These are phyloP conservation scores for Suillus cothurnatus DNA, from an alignment of 768 basidiomycete species.

Conservation along the genomic window DNA sequence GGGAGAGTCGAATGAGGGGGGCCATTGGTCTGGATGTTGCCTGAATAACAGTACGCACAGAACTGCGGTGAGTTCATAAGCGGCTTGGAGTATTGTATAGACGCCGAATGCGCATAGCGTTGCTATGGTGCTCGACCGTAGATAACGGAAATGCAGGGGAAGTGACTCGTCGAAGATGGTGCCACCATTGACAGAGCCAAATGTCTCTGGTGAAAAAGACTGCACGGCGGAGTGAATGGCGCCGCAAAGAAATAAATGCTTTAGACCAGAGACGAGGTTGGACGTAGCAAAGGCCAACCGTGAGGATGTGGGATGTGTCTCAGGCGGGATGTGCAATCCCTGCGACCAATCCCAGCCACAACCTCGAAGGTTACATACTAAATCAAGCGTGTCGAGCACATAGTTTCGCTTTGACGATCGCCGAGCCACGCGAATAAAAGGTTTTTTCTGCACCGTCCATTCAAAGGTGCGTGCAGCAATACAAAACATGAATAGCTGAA, in stretches of 20 bases:
- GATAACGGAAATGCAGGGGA: slow-evolving; percentile 25
- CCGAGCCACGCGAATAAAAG: slow-evolving; percentile 14
- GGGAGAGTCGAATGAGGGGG: slow-evolving; percentile 35
- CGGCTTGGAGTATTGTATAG: slow-evolving; percentile 45
- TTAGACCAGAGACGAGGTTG: slow-evolving; percentile 36
- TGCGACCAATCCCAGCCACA: slow-evolving; percentile 63
- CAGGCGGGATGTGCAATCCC: slow-evolving; percentile 28
- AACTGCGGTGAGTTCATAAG: slow-evolving; percentile 27
- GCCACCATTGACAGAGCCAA: slow-evolving; percentile 25
- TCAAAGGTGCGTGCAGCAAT: slow-evolving; percentile 18
- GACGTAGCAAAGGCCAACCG: slow-evolving; percentile 38
- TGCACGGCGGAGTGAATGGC: slow-evolving; percentile 48
- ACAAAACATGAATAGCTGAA: slow-evolving; percentile 17
- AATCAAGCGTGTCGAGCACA: slow-evolving; percentile 47
- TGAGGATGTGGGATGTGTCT: slow-evolving; percentile 43
- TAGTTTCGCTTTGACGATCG: background rate
- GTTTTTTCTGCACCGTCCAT: slow-evolving; percentile 18
- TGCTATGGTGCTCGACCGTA: slow-evolving; percentile 46
- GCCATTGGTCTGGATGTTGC: slow-evolving; percentile 34
- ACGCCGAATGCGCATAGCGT: slow-evolving; percentile 45
- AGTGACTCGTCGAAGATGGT: slow-evolving; percentile 38
- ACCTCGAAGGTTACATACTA: slow-evolving; percentile 55
- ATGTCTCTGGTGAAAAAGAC: slow-evolving; percentile 41
- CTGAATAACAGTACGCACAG: slow-evolving; percentile 30
- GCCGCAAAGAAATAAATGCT: slow-evolving; percentile 45